Conservation (phyloP, 116 monocot species). For the Iris pallida region DNA sequence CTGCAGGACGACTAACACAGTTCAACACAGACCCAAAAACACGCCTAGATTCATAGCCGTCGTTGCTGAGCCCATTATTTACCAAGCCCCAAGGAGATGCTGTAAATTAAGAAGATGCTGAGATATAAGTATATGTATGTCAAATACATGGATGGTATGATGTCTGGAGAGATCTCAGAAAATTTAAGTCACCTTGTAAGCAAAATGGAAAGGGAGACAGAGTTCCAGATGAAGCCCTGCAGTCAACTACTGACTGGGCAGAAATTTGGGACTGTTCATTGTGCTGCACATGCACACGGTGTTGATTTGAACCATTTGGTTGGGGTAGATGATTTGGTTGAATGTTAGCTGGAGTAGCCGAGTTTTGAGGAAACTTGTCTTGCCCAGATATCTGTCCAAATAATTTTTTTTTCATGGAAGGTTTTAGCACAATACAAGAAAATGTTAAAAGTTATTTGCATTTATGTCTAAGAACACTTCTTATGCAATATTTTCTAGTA, state of each 20-base stretch:
- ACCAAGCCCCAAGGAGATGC: constrained; percentile 5
- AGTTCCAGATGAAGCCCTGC: constrained; percentile 15
- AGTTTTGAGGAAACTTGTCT: constrained; percentile 49
- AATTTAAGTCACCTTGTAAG: constrained; percentile 29
- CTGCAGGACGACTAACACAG: not conserved
- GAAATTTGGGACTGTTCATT: constrained; percentile 10
- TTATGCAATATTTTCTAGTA: too few relatives aligned
- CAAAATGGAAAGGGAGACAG: constrained; percentile 1
- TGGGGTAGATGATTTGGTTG: constrained; percentile 13
- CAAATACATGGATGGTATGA: not conserved
- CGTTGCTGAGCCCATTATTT: constrained; percentile 3
- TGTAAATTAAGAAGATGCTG: not conserved
- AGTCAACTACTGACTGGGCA: constrained; percentile 9
- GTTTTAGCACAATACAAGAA: too few relatives aligned
- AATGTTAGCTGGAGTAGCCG: constrained; percentile 22
- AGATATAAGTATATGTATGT: not conserved
- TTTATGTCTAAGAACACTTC: too few relatives aligned
- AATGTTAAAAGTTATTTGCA: too few relatives aligned
- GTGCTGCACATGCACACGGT: constrained; percentile 16
- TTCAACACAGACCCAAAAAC: constrained; percentile 21
- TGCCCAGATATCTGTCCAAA: constrained; percentile 68
- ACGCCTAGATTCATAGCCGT: constrained; percentile 17
- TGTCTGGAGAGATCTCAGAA: not conserved
- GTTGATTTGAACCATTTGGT: constrained; percentile 10
- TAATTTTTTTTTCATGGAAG: too few relatives aligned